Percentiles rank a stretch among this genome's conserved stretches.
These are phyloP conservation scores for Aspergillus tubingensis DNA, from an alignment of 2,329 filamentous ascomycete genomes.

Conservation along the genomic window DNA sequence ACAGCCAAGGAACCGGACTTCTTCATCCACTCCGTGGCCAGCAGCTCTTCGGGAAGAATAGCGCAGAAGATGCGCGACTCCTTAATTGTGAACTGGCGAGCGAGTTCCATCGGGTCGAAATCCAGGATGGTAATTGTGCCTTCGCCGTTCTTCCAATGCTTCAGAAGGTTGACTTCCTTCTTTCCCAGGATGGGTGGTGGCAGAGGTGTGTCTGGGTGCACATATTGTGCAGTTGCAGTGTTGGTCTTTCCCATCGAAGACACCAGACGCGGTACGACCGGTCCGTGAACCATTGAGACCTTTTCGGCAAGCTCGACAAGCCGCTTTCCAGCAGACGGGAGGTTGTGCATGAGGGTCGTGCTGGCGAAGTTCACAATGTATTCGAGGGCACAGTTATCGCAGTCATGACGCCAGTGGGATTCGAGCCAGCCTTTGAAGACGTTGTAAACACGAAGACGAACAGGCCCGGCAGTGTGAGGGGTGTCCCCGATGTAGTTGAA, in stretches of 20 bases:
- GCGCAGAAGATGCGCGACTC: slow-evolving; percentile 89
- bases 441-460: slow-evolving; percentile 90
- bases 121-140: slow-evolving; percentile 74
- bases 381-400: slow-evolving; percentile 73
- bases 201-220: slow-evolving; percentile 70
- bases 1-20: slow-evolving; percentile 75
- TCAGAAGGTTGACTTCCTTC: slow-evolving; percentile 72
- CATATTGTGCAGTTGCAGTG: slow-evolving; percentile 69
- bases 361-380: slow-evolving; percentile 80
- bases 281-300: slow-evolving; percentile 70
- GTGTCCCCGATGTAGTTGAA: slow-evolving; percentile 89
- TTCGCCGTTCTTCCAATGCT: slow-evolving; percentile 73
- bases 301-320: slow-evolving; percentile 77
- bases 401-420: slow-evolving; percentile 85
- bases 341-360: slow-evolving; percentile 64
- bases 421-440: slow-evolving; percentile 97
- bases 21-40: slow-evolving; percentile 93
- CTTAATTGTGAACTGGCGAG: slow-evolving; percentile 88
- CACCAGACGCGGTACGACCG: slow-evolving; percentile 77
- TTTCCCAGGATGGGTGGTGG: slow-evolving; percentile 72
- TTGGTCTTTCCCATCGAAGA: slow-evolving; percentile 88
- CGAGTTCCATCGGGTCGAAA: slow-evolving; percentile 87
- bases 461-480: slow-evolving; percentile 72
- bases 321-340: slow-evolving; percentile 79
- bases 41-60: slow-evolving; percentile 86